Base-by-base conservation (phyloP, 345 rosid genomes). In the Capsella bursapastoris region DNA sequence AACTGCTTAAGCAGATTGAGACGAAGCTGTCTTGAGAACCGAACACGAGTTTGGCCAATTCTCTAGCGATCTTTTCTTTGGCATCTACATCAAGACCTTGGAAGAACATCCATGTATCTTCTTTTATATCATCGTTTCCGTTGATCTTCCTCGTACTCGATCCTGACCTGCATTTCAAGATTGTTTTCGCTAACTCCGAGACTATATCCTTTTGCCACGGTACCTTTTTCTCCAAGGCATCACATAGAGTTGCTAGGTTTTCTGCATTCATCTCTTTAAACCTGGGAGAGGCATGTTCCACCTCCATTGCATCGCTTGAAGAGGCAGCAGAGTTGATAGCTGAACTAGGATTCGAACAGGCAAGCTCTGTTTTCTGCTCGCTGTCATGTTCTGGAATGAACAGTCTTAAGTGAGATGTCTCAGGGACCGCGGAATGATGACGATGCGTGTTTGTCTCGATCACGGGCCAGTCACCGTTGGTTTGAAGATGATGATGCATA, bases 21-120 rank as follows among this genome's bases (percentile, higher is more conserved):
- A 88, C 58, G 71, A 85, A 79, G 72, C 72, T 80, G 65, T 79
- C 44, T 60, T 81, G 67, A 10, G 87, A 78, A 34, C 90, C 90
- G 13, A 84, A 91, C 45, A 93, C 82, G 25, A 91, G 82, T 77
- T 84, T 76, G 2, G 94, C 89, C 47, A 93, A 73, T 70, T 89
- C 98, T 78, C 83, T 85, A 8, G 91, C 89, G 14, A 85, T 79
- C 78, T 83, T 91, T 66, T 88, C 92, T 71, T 93, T 91, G 4
- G 87, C 90, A 56, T 83, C 82, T 49, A 62, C 69, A 72, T 91
- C 98, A 15, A 67, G 79, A 35, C 98, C 98, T 72, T 79, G 85
- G 55, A 93, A 93, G 70, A 89, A 78, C 67, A 93, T 59, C 97
- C 98, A 93, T 22, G 96, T 86, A 28, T 93, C 98, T 70, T 85